Base-by-base conservation (phyloP, 2,329 filamentous ascomycete genomes). In the Podosphaera aphanis region DNA sequence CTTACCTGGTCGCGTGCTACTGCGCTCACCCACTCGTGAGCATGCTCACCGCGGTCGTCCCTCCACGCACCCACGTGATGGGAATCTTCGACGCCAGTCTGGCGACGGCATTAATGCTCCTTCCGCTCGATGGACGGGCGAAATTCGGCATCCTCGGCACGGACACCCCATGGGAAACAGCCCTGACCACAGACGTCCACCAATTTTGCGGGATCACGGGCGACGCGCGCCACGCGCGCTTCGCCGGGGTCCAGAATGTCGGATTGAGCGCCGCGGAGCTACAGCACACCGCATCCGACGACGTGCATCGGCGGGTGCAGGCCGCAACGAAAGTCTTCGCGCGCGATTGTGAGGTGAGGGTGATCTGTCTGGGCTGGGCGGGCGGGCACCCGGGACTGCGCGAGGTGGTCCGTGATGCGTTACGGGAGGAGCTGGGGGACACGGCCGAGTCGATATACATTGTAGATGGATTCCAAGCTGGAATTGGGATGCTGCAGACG, bases 31-130 rank as follows among this genome's bases (percentile, higher is more conserved):
- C 80, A 0, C 69, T 94, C 0, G 82, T 93, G 0, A 60, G 66
- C 0, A 60, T 68, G 43, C 63, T 93, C 10, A 67, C 67, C 64
- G 46, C 56, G 11, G 50, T 47, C 27, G 45, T 54, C 10, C 38
- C 49, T n/a, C 45, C 50, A n/a, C 43, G 49, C 71, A 64, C 60
- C 29, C 70, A 74, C 29, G 77, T 84, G 4, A 77, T 74, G 0
- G 86, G 88, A 5, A 93, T 95, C 47, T 90, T 94, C 56, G 86
- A 94, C 61, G 80, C 84, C 0, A 83, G 79, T 55, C 67, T 93
- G 13, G 64, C 76, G 4, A 53, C 59, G 6, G 53, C 57, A 55
- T 59, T 54, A 1, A 48, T 52, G 4, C 61, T 70, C 20, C 63
- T 68, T 37, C 58, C 47, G 21, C 19, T 45, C 1, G 48, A 50